These are phyloP conservation scores for Monosporozyma servazzii DNA, from an alignment of 805 yeast genomes.

Conservation along the genomic window DNA sequence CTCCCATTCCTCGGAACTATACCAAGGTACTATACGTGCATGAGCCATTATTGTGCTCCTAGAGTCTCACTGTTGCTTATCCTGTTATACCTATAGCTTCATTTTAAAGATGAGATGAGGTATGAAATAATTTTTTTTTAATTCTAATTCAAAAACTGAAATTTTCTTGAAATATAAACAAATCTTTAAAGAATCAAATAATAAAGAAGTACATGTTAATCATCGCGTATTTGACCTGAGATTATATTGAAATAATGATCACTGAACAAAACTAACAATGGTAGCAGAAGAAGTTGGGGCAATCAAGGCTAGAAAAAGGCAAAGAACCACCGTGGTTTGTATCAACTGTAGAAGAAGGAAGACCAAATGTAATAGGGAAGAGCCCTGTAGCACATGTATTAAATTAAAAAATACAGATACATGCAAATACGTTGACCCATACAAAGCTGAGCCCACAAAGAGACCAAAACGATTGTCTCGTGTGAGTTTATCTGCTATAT, in stretches of 20 bases:
- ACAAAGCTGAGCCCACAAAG: background rate
- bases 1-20: slow-evolving; percentile 34
- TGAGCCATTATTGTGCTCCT: slow-evolving; percentile 13
- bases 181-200: background rate
- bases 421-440: slow-evolving; percentile 11
- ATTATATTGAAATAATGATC: background rate
- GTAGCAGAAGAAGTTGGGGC: background rate
- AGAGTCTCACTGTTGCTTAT: too few species aligned
- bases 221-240: too few species aligned
- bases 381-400: slow-evolving; percentile 23
- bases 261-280: too few species aligned
- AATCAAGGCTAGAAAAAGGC: slow-evolving; percentile 9
- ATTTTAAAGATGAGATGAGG: background rate
- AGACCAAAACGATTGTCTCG: background rate
- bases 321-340: slow-evolving; percentile 25
- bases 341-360: slow-evolving; percentile 28
- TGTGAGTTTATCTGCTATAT: background rate
- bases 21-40: slow-evolving; percentile 32
- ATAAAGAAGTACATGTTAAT: background rate
- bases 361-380: slow-evolving; percentile 23
- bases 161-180: background rate
- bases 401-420: slow-evolving; percentile 14
- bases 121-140: background rate
- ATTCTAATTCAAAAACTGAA: background rate
- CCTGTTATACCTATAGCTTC: background rate